Conservation (phyloP, 2,329 filamentous ascomycete species). For the Fusarium buharicum region DNA sequence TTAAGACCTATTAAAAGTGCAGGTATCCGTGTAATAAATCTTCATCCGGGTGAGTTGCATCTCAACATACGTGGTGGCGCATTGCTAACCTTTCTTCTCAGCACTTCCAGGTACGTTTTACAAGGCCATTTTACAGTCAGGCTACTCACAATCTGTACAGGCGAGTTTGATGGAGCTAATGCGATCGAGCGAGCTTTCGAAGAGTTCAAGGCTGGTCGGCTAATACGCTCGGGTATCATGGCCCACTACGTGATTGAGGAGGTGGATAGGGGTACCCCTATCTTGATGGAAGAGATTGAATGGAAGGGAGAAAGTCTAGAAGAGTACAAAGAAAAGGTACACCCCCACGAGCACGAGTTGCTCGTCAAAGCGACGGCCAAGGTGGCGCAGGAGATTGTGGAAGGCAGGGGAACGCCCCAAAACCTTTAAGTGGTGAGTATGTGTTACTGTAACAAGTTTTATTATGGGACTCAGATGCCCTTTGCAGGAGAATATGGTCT, state of each 20-base stretch:
- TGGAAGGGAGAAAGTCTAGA: slow-evolving; percentile 72
- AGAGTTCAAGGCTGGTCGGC: slow-evolving; percentile 72
- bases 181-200: slow-evolving; percentile 83
- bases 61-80: too few relatives aligned
- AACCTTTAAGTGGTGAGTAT: not conserved
- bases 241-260: slow-evolving; percentile 84
- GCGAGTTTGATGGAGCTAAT: slow-evolving; percentile 77
- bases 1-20: slow-evolving; percentile 72
- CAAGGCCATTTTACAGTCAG: slow-evolving; percentile 51
- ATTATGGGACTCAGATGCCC: too few relatives aligned
- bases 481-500: too few relatives aligned
- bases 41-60: slow-evolving; percentile 67
- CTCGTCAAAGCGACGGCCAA: slow-evolving; percentile 78
- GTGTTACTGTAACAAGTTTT: not conserved
- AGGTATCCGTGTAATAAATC: slow-evolving; percentile 78
- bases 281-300: slow-evolving; percentile 75
- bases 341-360: slow-evolving; percentile 78
- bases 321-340: slow-evolving; percentile 77
- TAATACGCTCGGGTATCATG: slow-evolving; percentile 87
- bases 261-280: slow-evolving; percentile 82
- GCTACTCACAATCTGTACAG: slow-evolving; percentile 50
- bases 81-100: too few relatives aligned
- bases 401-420: slow-evolving; percentile 14
- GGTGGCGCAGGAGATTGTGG: slow-evolving; percentile 55
- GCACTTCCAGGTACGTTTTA: slow-evolving; percentile 68